Evolutionary conservation across 2,329 filamentous ascomycete species (phyloP), one percentile per base, ranked within the genome.

Genomic region (Ophiostoma ulmi): DNA sequence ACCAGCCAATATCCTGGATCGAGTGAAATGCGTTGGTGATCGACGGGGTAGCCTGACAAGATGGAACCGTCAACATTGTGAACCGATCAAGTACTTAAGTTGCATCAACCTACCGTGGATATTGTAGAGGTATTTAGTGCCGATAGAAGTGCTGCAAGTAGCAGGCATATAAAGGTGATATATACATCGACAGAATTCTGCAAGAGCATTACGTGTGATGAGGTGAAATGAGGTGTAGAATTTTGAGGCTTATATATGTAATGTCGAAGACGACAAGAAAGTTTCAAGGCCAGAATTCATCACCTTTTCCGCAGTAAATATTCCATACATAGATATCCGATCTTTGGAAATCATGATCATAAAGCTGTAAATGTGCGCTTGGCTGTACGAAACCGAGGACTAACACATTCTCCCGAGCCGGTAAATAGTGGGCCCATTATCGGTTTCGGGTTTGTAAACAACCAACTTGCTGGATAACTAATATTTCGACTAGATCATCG

Each of bases 331-430:
- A n/a, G 26, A 48, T 0, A 1, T 48, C 17, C 17, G 5, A 3
- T 0, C 44, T 48, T 48, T 20, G 5, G 10, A 39, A 39, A 13
- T 39, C 38, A 48, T 44, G 44, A 48, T 48, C 14, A 7, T 17
- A 14, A 44, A 20, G 17, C 20, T 48, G 44, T n/a, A 26, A 58
- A 58, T 58, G n/a, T 26, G n/a, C 52, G 52, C 10, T 8, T 26
- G n/a, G 52, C 20, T 55, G 13, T 58, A 58, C 52, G 52, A 58
- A 58, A 58, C 52, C 52, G 52, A 55, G 52, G 52, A 58, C 52
- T 58, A 58, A 58, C 6, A 26, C 52, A 17, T 17, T 5, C 44
- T 48, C 14, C 44, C 3, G n/a, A 13, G 52, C 13, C 7, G 20
- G 48, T 7, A 58, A 58, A 13, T 31, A 26, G 52, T 26, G 52